Base-by-base conservation (phyloP, 768 basidiomycete species). In the Kwoniella europaea region DNA sequence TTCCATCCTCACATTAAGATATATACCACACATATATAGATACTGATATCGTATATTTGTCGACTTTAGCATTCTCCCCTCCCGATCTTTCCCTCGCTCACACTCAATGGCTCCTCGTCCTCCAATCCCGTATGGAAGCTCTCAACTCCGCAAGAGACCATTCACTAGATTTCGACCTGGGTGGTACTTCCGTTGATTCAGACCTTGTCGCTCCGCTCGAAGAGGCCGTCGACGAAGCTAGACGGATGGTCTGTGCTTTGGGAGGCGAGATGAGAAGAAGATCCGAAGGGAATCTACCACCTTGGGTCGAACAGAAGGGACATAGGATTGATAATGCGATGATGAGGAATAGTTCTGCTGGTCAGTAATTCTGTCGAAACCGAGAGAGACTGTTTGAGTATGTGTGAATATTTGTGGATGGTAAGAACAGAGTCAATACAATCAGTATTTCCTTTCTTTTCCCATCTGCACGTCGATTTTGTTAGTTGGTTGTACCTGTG, bases 211-310 rank as follows among this genome's bases (percentile, higher is more conserved):
- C 58, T 10, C 71, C 70, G 13, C 61, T 75, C 35, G 76, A 78
- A 52, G 76, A 72, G 35, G 67, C 67, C 15, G 74, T 78, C 6
- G 76, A 78, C 35, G 76, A 78, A 53, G 76, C 76, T 16, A 50
- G 76, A 57, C 27, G 76, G 43, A 78, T 78, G 74, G 76, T 78
- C 22, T 78, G 68, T 61, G 63, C 58, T 35, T 55, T 78, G 0
- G 71, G 74, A 7, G 72, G 74, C 0, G 76, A 78, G 59, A 75
- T 78, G 69, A 35, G 76, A 53, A 69, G 76, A 27, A 42, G 76
- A 24, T 75, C 74, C 29, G 76, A 78, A 61, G 76, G 76, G 10
- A 72, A 66, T 42, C 42, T 77, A 29, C 72, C 67, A 4, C 63
- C 66, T 52, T 78, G 76, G 76, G 22, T 41, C 4, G 29, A 50